These are phyloP conservation scores for Tolypocladium nubicola DNA, from an alignment of 2,329 filamentous ascomycete genomes.

Conservation along the genomic window DNA sequence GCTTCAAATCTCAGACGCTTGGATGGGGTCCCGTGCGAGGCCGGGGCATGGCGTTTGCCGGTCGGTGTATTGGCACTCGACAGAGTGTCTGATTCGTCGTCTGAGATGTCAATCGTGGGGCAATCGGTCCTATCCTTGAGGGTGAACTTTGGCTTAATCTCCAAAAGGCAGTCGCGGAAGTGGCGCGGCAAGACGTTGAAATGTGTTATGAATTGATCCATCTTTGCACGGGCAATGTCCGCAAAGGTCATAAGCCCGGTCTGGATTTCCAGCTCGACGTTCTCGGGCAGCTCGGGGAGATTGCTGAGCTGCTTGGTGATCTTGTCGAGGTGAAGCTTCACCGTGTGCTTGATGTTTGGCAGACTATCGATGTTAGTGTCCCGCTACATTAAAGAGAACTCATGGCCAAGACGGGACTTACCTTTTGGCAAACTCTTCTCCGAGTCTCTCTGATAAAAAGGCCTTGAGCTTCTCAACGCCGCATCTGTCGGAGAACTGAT, in stretches of 20 bases:
- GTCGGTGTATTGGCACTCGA: slow-evolving; percentile 14
- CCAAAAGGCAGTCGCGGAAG: slow-evolving; percentile 38
- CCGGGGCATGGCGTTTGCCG: slow-evolving; percentile 17
- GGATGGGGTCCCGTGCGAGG: slow-evolving; percentile 19
- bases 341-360: slow-evolving; percentile 43
- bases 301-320: slow-evolving; percentile 44
- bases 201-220: slow-evolving; percentile 31
- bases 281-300: slow-evolving; percentile 57
- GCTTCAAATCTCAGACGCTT: slow-evolving; percentile 19
- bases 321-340: slow-evolving; percentile 33
- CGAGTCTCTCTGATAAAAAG: slow-evolving; percentile 42
- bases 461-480: slow-evolving; percentile 42
- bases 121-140: slow-evolving; percentile 26
- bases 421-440: slow-evolving; percentile 42
- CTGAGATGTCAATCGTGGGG: slow-evolving; percentile 26
- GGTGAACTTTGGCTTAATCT: slow-evolving; percentile 35
- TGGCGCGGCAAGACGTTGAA: slow-evolving; percentile 37
- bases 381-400: not conserved
- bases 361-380: slow-evolving; percentile 24
- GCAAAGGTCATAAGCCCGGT: slow-evolving; percentile 49
- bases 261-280: slow-evolving; percentile 56
- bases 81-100: slow-evolving; percentile 26
- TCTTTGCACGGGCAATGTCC: slow-evolving; percentile 38
- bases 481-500: slow-evolving; percentile 34
- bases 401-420: slow-evolving; percentile 11